Conservation (phyloP, 2,329 filamentous ascomycete species). For the Phialophora tarda region DNA sequence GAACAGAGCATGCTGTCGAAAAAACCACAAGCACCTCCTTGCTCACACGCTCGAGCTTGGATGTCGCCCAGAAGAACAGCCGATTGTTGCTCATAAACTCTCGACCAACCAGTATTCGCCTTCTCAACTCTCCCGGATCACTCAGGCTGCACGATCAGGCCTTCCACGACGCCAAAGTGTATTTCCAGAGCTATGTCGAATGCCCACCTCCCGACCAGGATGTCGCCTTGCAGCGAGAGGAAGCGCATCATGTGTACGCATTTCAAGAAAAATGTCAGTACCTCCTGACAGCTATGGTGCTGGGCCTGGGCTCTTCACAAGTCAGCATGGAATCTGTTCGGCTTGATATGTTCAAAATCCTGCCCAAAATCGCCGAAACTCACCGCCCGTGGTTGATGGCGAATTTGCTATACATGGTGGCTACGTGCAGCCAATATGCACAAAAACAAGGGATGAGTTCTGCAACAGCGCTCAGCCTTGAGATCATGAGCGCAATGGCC, state of each 20-base stretch:
- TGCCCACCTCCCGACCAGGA: not conserved
- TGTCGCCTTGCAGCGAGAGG: not conserved
- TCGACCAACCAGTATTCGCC: not conserved
- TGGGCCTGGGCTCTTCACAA: not conserved
- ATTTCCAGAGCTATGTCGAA: conserved; percentile 8
- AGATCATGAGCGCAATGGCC: not conserved
- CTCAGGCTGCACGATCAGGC: conserved; percentile 4
- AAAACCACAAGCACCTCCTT: not conserved
- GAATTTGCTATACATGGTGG: not conserved
- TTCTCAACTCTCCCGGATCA: conserved; percentile 1
- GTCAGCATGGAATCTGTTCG: not conserved
- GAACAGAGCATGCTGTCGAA: not conserved
- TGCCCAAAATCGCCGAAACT: not conserved
- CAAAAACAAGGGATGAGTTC: not conserved
- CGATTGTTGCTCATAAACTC: not conserved
- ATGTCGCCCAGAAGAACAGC: not conserved
- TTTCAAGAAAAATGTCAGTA: not conserved
- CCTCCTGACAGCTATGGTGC: not conserved
- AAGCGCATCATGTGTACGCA: not conserved
- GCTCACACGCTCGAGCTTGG: too few species aligned
- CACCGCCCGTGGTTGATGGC: not conserved
- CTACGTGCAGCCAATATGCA: not conserved
- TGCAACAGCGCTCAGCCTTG: not conserved
- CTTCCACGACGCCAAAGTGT: conserved; percentile 6
- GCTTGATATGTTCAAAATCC: not conserved